Percentiles rank a stretch among this genome's conserved stretches.
phyloP scores from a whole-genome alignment of 192 early-diverging fungal species.

The Backusella mclennaniae region DNA sequence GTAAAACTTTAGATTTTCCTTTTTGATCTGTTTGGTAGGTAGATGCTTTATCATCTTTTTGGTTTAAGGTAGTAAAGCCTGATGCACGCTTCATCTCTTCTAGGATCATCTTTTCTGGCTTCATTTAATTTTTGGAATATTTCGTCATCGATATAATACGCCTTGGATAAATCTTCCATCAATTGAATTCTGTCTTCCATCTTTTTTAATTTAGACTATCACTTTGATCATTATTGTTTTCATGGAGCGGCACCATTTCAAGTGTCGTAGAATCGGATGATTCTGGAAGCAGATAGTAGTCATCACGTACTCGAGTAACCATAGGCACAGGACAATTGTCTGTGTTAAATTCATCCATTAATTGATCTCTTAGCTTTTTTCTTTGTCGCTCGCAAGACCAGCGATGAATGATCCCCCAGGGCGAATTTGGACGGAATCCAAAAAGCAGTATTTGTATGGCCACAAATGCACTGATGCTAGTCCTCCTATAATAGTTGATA shows the following conservation, averaged over 20 bases:
- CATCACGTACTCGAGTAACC: background rate
- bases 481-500: background rate
- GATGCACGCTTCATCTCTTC: no score
- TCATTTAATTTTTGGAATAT: background rate
- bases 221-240: background rate
- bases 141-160: constrained; percentile 19
- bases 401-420: constrained; percentile 22
- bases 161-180: constrained; percentile 11
- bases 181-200: constrained; percentile 18
- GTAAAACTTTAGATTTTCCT: no score
- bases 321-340: background rate
- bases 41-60: no score
- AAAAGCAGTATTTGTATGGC: constrained; percentile 12
- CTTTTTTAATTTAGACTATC: background rate
- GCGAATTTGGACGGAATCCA: constrained; percentile 20
- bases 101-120: background rate
- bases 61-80: no score
- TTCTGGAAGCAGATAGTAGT: background rate
- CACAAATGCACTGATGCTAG: constrained; percentile 9
- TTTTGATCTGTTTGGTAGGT: no score
- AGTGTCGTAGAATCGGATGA: background rate
- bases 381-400: constrained; percentile 16
- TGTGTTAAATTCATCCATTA: background rate
- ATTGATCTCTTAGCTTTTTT: background rate
- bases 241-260: background rate